Conservation (phyloP, 2,329 filamentous ascomycete species). For the Paecilomyces sp. region DNA sequence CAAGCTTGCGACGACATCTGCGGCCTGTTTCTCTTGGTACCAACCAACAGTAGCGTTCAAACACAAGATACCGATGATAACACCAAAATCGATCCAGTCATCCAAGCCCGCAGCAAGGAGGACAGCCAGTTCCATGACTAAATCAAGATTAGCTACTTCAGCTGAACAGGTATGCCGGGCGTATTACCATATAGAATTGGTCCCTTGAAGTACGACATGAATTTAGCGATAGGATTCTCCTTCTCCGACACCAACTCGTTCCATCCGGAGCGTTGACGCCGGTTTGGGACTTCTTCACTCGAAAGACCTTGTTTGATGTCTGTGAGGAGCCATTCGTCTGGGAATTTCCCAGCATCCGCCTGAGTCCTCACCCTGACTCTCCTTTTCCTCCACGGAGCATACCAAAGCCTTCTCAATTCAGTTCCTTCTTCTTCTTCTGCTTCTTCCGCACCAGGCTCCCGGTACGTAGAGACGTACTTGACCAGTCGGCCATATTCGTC, state of each 20-base stretch:
- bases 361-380: constrained; percentile 20
- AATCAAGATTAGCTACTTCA: constrained; percentile 8
- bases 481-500: constrained; percentile 62
- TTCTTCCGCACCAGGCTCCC: constrained; percentile 42
- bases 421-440: constrained; percentile 34
- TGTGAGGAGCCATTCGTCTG: constrained; percentile 62
- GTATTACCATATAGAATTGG: constrained; percentile 68
- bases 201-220: constrained; percentile 66
- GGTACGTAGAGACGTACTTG: constrained; percentile 61
- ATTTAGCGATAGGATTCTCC: constrained; percentile 66
- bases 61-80: constrained; percentile 68
- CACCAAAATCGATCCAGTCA: constrained; percentile 71
- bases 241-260: constrained; percentile 74
- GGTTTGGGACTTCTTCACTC: constrained; percentile 49
- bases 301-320: constrained; percentile 61
- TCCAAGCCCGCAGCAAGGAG: constrained; percentile 65
- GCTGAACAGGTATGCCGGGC: background rate
- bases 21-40: constrained; percentile 76
- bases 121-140: constrained; percentile 67
- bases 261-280: constrained; percentile 60
- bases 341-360: constrained; percentile 36
- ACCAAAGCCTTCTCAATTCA: constrained; percentile 50
- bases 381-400: constrained; percentile 49
- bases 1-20: constrained; percentile 66
- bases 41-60: constrained; percentile 71